Percentiles rank a stretch among this genome's conserved stretches.
Evolutionary conservation across 129 eudicot species (phyloP).

Genomic region (Chrysanthemum lavandulifolium): DNA sequence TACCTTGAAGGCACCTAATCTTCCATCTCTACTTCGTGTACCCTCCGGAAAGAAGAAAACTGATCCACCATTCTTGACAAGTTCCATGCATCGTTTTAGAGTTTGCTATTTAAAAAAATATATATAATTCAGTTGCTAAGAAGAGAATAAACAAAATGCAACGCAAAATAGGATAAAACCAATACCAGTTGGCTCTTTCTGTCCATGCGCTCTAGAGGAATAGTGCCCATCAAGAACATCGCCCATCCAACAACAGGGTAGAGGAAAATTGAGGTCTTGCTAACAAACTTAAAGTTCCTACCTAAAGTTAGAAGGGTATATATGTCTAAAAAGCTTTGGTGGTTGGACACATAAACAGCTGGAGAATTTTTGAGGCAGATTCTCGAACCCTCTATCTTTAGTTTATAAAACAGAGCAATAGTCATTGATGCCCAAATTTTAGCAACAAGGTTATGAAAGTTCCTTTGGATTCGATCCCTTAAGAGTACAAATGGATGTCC

Average conservation of each 20-base stretch:
- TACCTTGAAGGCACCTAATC: conserved; percentile 84
- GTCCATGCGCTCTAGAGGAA: conserved; percentile 95
- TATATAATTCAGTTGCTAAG: not conserved
- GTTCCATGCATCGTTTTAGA: conserved; percentile 78
- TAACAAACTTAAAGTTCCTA: conserved; percentile 82
- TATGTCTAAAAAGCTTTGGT: conserved; percentile 93
- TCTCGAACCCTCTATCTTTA: conserved; percentile 69
- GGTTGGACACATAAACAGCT: conserved; percentile 91
- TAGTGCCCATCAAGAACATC: conserved; percentile 78
- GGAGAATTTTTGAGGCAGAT: conserved; percentile 76
- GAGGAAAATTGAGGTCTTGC: conserved; percentile 84
- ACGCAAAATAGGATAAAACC: not conserved
- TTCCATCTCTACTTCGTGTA: conserved; percentile 83
- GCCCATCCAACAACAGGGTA: conserved; percentile 95
- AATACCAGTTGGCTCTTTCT: conserved; percentile 87
- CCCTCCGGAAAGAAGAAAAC: conserved; percentile 98
- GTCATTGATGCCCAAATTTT: conserved; percentile 70
- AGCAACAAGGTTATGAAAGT: conserved; percentile 60
- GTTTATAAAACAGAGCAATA: conserved; percentile 56
- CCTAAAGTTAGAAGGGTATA: conserved; percentile 81
- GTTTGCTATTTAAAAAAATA: conserved; percentile 53
- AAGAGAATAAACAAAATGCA: not conserved
- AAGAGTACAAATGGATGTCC: conserved; percentile 84
- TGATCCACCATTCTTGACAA: conserved; percentile 88
- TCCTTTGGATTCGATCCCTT: conserved; percentile 64